These are phyloP conservation scores for Naganishia sp. DNA, from an alignment of 1,284 basidiomycete species.

Conservation along the genomic window DNA sequence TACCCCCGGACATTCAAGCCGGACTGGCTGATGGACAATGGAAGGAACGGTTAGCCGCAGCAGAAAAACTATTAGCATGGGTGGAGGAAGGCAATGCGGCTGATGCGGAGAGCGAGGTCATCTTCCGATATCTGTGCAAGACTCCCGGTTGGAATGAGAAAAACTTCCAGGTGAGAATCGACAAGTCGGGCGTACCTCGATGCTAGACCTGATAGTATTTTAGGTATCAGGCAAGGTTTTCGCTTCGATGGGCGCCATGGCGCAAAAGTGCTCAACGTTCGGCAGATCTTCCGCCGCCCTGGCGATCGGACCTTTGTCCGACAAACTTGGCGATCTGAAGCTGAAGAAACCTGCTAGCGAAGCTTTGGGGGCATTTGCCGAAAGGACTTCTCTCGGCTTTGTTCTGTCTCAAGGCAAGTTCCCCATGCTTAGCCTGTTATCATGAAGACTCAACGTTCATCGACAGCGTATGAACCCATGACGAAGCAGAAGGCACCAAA, in stretches of 20 bases:
- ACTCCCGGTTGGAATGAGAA: constrained; percentile 94
- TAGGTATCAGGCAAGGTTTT: constrained; percentile 88
- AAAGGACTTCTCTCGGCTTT: constrained; percentile 92
- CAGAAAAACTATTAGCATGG: constrained; percentile 86
- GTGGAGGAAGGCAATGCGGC: constrained; percentile 65
- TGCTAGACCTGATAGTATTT: neutral
- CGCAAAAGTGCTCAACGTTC: constrained; percentile 78
- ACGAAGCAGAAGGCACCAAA: constrained; percentile 96
- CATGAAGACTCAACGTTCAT: constrained; percentile 1
- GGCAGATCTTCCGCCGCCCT: constrained; percentile 82
- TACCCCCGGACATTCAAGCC: constrained; percentile 71
- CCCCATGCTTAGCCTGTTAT: neutral
- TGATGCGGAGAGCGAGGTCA: constrained; percentile 74
- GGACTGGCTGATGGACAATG: constrained; percentile 84
- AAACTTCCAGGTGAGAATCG: constrained; percentile 75
- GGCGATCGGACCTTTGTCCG: constrained; percentile 78
- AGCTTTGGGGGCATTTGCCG: constrained; percentile 75
- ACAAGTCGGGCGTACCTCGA: neutral
- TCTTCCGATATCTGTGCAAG: constrained; percentile 87
- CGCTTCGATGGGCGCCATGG: constrained; percentile 70
- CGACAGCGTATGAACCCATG: constrained; percentile 81
- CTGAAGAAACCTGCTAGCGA: constrained; percentile 97
- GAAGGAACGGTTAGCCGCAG: constrained; percentile 85
- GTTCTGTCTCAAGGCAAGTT: constrained; percentile 82
- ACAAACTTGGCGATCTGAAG: constrained; percentile 96